Percentiles rank a stretch among this genome's conserved stretches.
Evolutionary conservation across 129 eudicot genomes (phyloP).

Genomic region (Chrysanthemum seticuspe): DNA sequence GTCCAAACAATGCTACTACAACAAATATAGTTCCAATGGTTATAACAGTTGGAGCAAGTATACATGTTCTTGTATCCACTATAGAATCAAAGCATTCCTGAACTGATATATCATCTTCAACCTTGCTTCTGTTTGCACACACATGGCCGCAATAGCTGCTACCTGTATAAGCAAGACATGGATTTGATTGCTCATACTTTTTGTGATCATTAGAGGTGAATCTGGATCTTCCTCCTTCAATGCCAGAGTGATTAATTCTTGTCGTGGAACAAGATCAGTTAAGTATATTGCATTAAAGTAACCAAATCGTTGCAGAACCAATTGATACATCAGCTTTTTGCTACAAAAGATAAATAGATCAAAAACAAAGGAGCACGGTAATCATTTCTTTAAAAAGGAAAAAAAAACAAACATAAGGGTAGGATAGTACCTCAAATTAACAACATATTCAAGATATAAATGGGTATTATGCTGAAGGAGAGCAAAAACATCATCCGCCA

Average conservation of each 20-base stretch:
- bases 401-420: background rate
- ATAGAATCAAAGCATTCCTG: too few species aligned
- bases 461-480: conserved; percentile 85
- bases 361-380: conserved; percentile 1
- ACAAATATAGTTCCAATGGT: too few species aligned
- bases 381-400: background rate
- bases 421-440: conserved; percentile 66
- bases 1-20: too few species aligned
- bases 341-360: conserved; percentile 36
- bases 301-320: conserved; percentile 86
- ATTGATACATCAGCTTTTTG: conserved; percentile 99
- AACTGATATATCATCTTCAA: too few species aligned
- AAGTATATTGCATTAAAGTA: conserved; percentile 90
- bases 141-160: too few species aligned
- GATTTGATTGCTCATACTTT: too few species aligned
- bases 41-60: too few species aligned
- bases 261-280: conserved; percentile 79
- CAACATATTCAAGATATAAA: conserved; percentile 89
- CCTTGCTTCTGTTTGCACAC: too few species aligned
- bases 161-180: too few species aligned
- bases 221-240: conserved; percentile 79
- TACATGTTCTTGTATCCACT: too few species aligned
- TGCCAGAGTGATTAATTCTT: conserved; percentile 67
- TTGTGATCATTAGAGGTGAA: background rate
- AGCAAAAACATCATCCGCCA: conserved; percentile 97